A percentile compares a stretch with the other conserved stretches of the same genome.
Conservation (phyloP, 2,329 filamentous ascomycete species). For the Fusarium abutilonis region DNA sequence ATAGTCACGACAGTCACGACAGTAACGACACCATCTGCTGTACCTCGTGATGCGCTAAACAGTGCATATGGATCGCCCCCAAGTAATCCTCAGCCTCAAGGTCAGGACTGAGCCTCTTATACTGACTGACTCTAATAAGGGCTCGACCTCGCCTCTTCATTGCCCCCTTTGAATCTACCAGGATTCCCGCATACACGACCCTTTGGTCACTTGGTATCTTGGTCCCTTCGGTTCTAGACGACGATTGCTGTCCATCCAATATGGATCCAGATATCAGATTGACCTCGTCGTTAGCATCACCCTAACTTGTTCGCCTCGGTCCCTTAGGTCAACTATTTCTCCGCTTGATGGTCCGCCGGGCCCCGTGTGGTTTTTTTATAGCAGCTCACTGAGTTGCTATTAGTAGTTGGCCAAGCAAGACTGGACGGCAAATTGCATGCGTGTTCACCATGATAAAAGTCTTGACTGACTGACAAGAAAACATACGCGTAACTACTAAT, state of each 20-base stretch:
- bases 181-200: constrained; percentile 1
- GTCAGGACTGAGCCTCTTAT: constrained; percentile 2
- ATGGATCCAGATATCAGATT: constrained; percentile 20
- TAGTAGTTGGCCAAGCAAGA: neutral
- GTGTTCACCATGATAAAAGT: constrained; percentile 18
- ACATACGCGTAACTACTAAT: constrained; percentile 16
- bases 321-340: constrained; percentile 19
- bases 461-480: neutral
- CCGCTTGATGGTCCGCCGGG: neutral
- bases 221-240: constrained; percentile 10
- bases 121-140: constrained; percentile 1
- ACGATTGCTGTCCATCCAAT: constrained; percentile 14
- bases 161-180: constrained; percentile 23
- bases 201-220: neutral
- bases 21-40: constrained; percentile 8
- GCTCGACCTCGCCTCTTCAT: constrained; percentile 27
- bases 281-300: constrained; percentile 2
- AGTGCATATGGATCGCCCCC: constrained; percentile 8
- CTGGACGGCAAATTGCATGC: constrained; percentile 34
- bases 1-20: neutral
- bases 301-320: neutral
- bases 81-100: constrained; percentile 28
- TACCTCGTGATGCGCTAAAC: constrained; percentile 24
- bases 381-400: neutral
- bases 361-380: constrained; percentile 31